Base-by-base conservation (phyloP, 225 moss, liverwort and hornwort genomes). In the Sphagnum contortum region DNA sequence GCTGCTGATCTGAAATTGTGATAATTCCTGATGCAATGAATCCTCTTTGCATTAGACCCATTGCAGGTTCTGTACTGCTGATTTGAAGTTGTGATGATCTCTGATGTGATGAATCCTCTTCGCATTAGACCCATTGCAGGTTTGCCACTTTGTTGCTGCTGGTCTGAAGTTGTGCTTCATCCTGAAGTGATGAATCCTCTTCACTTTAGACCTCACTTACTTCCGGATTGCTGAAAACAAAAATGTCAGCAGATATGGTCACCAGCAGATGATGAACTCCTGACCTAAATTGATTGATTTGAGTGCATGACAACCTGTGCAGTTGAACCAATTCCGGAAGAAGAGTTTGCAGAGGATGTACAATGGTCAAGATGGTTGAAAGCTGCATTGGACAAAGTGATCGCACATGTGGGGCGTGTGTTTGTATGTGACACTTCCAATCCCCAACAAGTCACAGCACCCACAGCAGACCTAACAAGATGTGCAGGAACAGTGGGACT, bases 341-440 rank as follows among this genome's bases (percentile, higher is more conserved):
- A 80, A 63, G 84, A 80, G 8, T 73, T 75, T 9, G 60, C 49
- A 47, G 84, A 84, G 57, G 84, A 84, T 70, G 73, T 73, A 2
- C 80, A 80, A 62, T 84, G 80, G 80, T 70, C 73, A 7, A 63
- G 61, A 61, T 84, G 84, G 84, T 80, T 80, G 80, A 77, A 75
- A 12, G 52, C 67, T 0, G 64, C 84, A 0, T 80, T 84, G 47
- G 77, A 84, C 66, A 84, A 84, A 69, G 84, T 84, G 47, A 64
- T 68, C 0, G 68, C 71, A 1, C 80, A 84, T 2, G 77, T 80
- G 0, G 84, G 84, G 2, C 70, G 73, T 14, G 53, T 84, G 45
- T 78, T 72, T 66, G 72, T 84, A 0, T 53, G 77, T 3, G 84
- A 84, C 75, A 75, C 56, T 5, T 61, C 63, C 9, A 78, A 80